These are phyloP conservation scores for Rhodotorula sp. DNA, from an alignment of 1,284 basidiomycete species.

Conservation along the genomic window DNA sequence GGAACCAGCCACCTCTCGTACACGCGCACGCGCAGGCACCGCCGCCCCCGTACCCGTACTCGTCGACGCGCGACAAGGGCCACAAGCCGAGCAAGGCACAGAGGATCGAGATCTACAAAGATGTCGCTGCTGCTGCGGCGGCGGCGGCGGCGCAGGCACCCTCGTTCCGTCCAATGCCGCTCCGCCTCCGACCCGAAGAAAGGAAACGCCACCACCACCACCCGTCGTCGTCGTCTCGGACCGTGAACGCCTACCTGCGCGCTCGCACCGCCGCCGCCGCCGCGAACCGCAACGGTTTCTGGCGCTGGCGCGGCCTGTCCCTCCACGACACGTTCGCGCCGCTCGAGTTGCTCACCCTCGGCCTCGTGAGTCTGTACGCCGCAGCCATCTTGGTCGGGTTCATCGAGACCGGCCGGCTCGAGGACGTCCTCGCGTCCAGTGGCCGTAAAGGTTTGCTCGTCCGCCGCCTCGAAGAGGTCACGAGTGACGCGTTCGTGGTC, in stretches of 20 bases:
- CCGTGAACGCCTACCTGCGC: neutral
- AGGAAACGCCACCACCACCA: too few species aligned
- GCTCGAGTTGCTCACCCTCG: neutral
- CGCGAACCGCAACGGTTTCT: neutral
- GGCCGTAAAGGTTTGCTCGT: neutral
- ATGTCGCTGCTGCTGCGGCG: too few species aligned
- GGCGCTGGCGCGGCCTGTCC: neutral
- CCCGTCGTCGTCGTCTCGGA: neutral
- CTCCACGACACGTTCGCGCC: neutral
- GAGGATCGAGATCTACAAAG: too few species aligned
- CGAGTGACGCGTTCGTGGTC: neutral
- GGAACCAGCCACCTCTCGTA: too few species aligned
- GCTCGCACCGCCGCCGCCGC: neutral
- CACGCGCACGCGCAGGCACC: neutral
- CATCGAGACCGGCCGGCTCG: neutral
- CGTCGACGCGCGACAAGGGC: neutral
- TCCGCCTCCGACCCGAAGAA: neutral
- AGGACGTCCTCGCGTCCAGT: neutral
- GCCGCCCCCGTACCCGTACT: neutral
- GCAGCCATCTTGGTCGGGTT: neutral
- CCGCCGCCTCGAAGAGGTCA: neutral
- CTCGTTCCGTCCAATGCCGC: neutral
- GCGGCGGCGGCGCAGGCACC: neutral
- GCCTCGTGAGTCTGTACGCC: neutral
- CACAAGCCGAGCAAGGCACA: too few species aligned